Percentiles rank a stretch among this genome's conserved stretches.
Conservation (phyloP, 139 green algal genomes). For the Ettlia oleoabundans region DNA sequence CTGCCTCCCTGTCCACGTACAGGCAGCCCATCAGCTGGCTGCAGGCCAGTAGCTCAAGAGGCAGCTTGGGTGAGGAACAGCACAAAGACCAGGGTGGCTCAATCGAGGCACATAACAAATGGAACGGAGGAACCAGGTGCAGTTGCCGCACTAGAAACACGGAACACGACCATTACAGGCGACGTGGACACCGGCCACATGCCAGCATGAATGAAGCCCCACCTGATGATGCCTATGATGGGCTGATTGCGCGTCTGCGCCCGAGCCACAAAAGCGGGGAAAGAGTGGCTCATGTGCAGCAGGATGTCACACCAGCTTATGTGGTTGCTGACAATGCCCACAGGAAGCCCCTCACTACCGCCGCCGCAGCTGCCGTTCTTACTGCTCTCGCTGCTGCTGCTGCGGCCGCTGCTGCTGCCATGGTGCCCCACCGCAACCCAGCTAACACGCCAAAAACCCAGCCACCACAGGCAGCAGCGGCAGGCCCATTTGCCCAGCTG, state of each 20-base stretch:
- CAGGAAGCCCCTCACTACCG: neutral
- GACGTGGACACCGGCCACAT: too few relatives aligned
- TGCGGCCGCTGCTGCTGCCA: neutral
- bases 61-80: neutral
- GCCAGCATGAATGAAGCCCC: neutral
- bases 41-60: constrained; percentile 26
- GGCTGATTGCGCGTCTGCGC: constrained; percentile 60
- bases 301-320: constrained; percentile 88
- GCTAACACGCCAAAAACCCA: constrained; percentile 75
- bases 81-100: too few relatives aligned
- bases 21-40: constrained; percentile 85
- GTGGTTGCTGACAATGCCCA: constrained; percentile 85
- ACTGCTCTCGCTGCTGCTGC: neutral
- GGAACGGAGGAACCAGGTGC: too few relatives aligned
- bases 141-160: too few relatives aligned
- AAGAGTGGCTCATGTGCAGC: constrained; percentile 78
- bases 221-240: constrained; percentile 83
- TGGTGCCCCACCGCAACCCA: constrained; percentile 52
- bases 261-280: constrained; percentile 86
- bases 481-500: constrained; percentile 60
- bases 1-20: constrained; percentile 81
- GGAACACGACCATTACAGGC: too few relatives aligned
- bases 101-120: too few relatives aligned
- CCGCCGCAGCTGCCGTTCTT: too few relatives aligned
- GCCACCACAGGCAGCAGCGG: constrained; percentile 65